These are phyloP conservation scores for Puccinia coronata DNA, from an alignment of 1,284 basidiomycete genomes.

Conservation along the genomic window DNA sequence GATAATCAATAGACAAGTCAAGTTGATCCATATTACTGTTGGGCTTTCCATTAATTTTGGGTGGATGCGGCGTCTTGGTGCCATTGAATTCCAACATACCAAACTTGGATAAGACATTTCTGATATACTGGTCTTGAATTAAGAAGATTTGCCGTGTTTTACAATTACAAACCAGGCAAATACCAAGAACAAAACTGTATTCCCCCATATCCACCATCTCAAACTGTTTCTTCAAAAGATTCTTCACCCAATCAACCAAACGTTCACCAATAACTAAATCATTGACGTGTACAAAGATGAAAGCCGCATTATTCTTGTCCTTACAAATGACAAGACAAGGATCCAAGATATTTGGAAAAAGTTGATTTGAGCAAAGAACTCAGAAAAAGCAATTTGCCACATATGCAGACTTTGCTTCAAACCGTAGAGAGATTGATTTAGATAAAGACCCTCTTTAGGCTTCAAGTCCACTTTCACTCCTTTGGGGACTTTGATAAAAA, in stretches of 20 bases:
- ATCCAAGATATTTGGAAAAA: background rate
- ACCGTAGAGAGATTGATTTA: conserved; percentile 27
- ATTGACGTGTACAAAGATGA: conserved; percentile 4
- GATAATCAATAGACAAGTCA: background rate
- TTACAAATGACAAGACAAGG: background rate
- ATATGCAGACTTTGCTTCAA: conserved; percentile 25
- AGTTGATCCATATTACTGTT: background rate
- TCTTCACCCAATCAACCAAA: background rate
- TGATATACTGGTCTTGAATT: conserved; percentile 18
- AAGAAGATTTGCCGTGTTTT: background rate
- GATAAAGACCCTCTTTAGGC: background rate
- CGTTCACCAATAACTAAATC: background rate
- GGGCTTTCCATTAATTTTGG: background rate
- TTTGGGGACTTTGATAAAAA: background rate
- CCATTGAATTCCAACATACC: background rate
- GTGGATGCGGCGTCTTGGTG: background rate
- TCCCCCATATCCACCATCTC: conserved; percentile 9
- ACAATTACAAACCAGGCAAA: background rate
- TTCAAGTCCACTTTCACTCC: background rate
- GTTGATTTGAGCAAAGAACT: background rate
- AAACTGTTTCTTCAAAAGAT: background rate
- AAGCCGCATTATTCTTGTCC: background rate
- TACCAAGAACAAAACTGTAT: background rate
- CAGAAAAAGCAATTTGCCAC: background rate
- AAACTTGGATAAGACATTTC: background rate